Evolutionary conservation across 192 early-diverging fungal species (phyloP), one percentile per base, ranked within the genome.

Genomic region (Backusella psychrophila): DNA sequence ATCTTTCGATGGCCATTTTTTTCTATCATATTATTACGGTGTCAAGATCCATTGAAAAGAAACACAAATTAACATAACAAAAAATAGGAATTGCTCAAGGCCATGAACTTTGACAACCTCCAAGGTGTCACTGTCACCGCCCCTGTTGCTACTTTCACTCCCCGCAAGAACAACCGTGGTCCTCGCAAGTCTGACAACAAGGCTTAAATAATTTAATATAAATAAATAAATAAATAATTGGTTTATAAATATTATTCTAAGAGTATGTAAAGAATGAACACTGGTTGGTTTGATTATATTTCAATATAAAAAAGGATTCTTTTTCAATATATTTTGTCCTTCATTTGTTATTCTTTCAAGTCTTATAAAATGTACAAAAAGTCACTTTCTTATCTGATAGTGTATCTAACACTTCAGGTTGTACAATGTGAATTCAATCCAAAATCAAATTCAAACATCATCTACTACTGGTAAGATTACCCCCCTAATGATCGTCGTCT

Each of bases 91-190:
- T 91, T 99, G 85, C 91, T 99, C 85, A 99, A 99, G 93, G 87
- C 93, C 75, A 88, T 98, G 81, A 96, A 96, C 93, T 93, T 97
- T 85, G 97, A 98, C 81, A 93, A 91, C 86, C 85, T 99, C 80
- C 84, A 91, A 69, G 93, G 94, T 75, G 90, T 99, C 82, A 83
- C 85, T 69, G 91, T 95, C 79, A 85, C 89, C 39, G 83, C 85
- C 41, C 83, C 82, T 23, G 78, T 81, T 70, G 67, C 78, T 71
- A 77, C 81, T 46, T 74, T 77, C 78, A 52, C 53, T 59, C 84
- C 82, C 69, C 82, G 79, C 66, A 73, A 73, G 38, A 77, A 80
- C 69, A 75, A 80, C 63, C 72, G 69, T 52, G 71, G 38, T 75
- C 76, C 76, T 52, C 78, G 82, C 66, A 77, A 77, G 76, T 34